Conservation (phyloP, 192 early-diverging fungal species). For the Obelidium mucronatum region DNA sequence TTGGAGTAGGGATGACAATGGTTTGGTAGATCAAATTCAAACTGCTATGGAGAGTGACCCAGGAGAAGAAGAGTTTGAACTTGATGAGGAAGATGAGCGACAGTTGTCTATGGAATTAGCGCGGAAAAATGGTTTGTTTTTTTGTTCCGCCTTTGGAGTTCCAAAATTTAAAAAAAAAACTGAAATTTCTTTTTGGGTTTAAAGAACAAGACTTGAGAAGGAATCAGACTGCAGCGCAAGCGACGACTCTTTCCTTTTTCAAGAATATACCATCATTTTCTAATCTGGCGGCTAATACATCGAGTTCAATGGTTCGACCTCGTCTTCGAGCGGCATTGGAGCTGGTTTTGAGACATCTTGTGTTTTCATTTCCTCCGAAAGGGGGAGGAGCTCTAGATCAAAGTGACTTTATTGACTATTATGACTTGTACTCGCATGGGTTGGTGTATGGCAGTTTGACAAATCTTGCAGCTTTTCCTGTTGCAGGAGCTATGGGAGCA, state of each 20-base stretch:
- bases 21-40: not conserved
- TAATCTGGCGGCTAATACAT: constrained; percentile 1
- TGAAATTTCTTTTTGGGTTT: constrained; percentile 1
- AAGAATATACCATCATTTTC: constrained; percentile 17
- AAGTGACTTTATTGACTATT: constrained; percentile 20
- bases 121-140: constrained; percentile 5
- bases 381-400: not conserved
- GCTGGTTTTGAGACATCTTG: constrained; percentile 36
- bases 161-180: not conserved
- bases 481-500: not conserved
- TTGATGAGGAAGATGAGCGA: constrained; percentile 15
- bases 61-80: not conserved
- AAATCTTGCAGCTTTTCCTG: constrained; percentile 27
- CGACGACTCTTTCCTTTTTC: constrained; percentile 27
- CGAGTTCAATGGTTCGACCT: constrained; percentile 32
- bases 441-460: constrained; percentile 27
- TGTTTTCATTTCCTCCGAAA: constrained; percentile 10
- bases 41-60: too few relatives aligned
- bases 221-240: not conserved
- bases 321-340: constrained; percentile 24
- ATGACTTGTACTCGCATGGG: constrained; percentile 27
- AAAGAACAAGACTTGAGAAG: not conserved
- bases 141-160: constrained; percentile 2
- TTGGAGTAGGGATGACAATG: not conserved
- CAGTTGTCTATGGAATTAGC: not conserved